Evolutionary conservation across 179 eudicot species (phyloP), one percentile per base, ranked within the genome.

Genomic region (Beta corolliflora): DNA sequence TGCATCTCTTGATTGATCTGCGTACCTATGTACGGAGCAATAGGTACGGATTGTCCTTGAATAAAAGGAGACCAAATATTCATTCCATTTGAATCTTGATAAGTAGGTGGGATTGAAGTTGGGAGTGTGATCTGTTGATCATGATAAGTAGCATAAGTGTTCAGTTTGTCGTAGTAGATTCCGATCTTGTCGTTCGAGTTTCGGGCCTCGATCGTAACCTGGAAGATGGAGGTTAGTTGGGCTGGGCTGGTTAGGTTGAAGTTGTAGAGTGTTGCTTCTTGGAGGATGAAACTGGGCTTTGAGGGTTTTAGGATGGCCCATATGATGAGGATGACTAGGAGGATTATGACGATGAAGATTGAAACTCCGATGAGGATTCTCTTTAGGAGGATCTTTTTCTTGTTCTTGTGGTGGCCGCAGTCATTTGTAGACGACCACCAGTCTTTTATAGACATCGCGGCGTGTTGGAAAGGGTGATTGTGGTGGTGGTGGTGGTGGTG

Each of bases 1-100:
- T 83, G 3, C 41, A 85, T 87, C 73, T 90, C 97, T 65, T 85
- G 85, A 31, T 50, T 54, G 8, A 95, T 83, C 8, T 89, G 77
- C 0, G 79, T 41, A 3, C 97, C 92, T 66, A 90, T 88, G 83
- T 85, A 92, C 3, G 97, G 97, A 1, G 98, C 94, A 29, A 95
- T 91, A 0, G 97, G 98, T 19, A 95, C 91, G 66, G 81, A 50
- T 11, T 52, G 81, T 0, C 98, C 97, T 53, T 79, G 84, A 16
- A 95, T 36, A 66, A 89, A 92, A 3, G 97, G 98, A 0, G 98
- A 93, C 98, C 98, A 95, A 15, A 93, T 81, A 75, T 85, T 88
- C 25, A 52, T 41, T 56, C 82, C 89, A 0, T 85, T 81, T 66
- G 91, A 81, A 54, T 88, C 97, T 76, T 95, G 97, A 46, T 91